Evolutionary conservation across 352 stramenopile genomes (phyloP).

Genomic region (Lagenidium sp.): DNA sequence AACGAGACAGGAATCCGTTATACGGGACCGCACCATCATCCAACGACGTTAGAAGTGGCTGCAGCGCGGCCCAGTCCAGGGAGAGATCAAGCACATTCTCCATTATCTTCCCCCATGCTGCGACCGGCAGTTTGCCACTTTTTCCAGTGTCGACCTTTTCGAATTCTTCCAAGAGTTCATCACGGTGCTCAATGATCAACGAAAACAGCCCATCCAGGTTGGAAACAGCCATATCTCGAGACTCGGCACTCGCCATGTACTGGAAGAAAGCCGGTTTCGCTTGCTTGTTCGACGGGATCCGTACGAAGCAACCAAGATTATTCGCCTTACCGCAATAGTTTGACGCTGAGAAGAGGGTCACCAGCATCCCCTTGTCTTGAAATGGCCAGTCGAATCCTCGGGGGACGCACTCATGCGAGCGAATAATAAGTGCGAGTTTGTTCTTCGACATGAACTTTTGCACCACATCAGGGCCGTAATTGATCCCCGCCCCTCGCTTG

Average conservation of each 20-base stretch:
- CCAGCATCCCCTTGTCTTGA: constrained; percentile 73
- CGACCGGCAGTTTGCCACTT: constrained; percentile 32
- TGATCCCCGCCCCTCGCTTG: constrained; percentile 67
- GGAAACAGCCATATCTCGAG: constrained; percentile 67
- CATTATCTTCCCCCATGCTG: constrained; percentile 56
- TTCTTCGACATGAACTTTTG: constrained; percentile 86
- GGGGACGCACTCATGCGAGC: constrained; percentile 80
- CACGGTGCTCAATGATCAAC: constrained; percentile 67
- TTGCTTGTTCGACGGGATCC: constrained; percentile 47
- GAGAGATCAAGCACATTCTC: constrained; percentile 72
- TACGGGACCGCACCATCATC: constrained; percentile 70
- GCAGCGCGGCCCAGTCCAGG: constrained; percentile 68
- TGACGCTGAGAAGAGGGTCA: constrained; percentile 83
- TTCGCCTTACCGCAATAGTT: constrained; percentile 84
- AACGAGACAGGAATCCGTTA: constrained; percentile 61
- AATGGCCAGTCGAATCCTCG: constrained; percentile 76
- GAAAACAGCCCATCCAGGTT: constrained; percentile 83
- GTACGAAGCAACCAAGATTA: constrained; percentile 83
- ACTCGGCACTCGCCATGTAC: constrained; percentile 79
- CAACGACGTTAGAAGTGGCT: constrained; percentile 63
- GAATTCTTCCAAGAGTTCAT: constrained; percentile 58
- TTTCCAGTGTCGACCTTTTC: constrained; percentile 32
- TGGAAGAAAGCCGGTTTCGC: constrained; percentile 82
- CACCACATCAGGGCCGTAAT: constrained; percentile 67
- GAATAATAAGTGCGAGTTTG: constrained; percentile 69